Evolutionary conservation across 1,284 basidiomycete genomes (phyloP).

Genomic region (Tranzscheliella williamsii): DNA sequence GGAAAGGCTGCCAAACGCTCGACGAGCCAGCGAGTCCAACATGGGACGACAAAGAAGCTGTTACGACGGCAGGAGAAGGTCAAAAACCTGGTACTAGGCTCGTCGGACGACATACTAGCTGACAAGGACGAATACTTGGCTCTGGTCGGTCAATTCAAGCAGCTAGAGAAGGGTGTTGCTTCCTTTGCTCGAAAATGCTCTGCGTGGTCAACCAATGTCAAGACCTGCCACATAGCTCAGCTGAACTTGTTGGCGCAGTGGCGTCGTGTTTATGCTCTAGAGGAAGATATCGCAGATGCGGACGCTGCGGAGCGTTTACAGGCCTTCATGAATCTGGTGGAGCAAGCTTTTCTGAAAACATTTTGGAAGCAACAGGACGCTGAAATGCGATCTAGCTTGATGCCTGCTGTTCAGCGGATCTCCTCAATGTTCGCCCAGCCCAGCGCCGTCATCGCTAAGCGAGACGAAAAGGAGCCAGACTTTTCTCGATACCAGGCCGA

Average conservation of each 20-base stretch:
- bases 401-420: constrained; percentile 55
- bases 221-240: constrained; percentile 33
- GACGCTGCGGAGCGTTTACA: constrained; percentile 28
- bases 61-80: constrained; percentile 48
- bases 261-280: constrained; percentile 36
- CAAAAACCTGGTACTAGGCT: constrained; percentile 21
- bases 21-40: constrained; percentile 33
- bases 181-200: constrained; percentile 32
- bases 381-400: constrained; percentile 34
- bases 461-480: constrained; percentile 59
- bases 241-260: constrained; percentile 36
- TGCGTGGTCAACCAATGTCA: constrained; percentile 35
- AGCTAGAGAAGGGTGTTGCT: constrained; percentile 24
- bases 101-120: constrained; percentile 21
- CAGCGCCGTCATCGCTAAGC: constrained; percentile 57
- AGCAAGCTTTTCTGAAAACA: constrained; percentile 15
- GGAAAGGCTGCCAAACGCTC: constrained; percentile 27
- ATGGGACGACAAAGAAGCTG: constrained; percentile 38
- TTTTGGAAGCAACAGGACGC: constrained; percentile 37
- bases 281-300: constrained; percentile 6
- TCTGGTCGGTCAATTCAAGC: constrained; percentile 27
- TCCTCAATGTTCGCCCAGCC: constrained; percentile 42
- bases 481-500: constrained; percentile 55
- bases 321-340: constrained; percentile 20
- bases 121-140: constrained; percentile 37